A percentile compares a stretch with the other conserved stretches of the same genome.
These are phyloP conservation scores for Tetrahymena borealis DNA, from an alignment of 73 alveolate species.

Conservation along the genomic window DNA sequence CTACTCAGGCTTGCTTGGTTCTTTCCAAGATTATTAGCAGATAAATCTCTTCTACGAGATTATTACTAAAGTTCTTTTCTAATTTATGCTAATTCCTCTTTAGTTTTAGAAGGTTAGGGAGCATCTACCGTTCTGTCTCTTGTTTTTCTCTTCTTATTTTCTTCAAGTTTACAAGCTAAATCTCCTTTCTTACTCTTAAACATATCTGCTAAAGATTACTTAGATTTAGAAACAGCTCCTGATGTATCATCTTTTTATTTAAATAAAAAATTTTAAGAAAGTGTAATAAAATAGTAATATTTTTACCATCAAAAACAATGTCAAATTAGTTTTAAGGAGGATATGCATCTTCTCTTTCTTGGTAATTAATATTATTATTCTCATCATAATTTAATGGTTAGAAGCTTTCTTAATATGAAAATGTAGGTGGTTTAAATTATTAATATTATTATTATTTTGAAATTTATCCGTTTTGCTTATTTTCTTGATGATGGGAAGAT, in stretches of 20 bases:
- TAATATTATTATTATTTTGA: not conserved
- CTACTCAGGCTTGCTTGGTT: not conserved
- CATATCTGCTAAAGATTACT: not conserved
- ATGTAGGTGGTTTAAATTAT: not conserved
- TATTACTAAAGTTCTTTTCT: not conserved
- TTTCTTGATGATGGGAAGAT: not conserved
- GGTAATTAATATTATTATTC: not conserved
- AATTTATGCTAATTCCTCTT: not conserved
- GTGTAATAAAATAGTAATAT: not conserved
- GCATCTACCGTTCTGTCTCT: not conserved
- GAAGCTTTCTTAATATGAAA: not conserved
- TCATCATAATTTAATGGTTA: not conserved
- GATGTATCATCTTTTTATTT: not conserved
- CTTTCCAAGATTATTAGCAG: not conserved
- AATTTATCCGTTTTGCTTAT: not conserved
- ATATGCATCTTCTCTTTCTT: not conserved
- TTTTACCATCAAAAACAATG: not conserved
- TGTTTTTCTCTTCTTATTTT: not conserved
- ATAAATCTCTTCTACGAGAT: not conserved
- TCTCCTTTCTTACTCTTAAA: not conserved
- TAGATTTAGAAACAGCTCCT: not conserved
- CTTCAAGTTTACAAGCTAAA: not conserved
- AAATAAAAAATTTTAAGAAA: not conserved
- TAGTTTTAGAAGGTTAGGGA: not conserved
- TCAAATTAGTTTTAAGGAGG: too few relatives aligned